phyloP scores from a whole-genome alignment of 495 filamentous ascomycete genomes.

The Podospora comata region DNA sequence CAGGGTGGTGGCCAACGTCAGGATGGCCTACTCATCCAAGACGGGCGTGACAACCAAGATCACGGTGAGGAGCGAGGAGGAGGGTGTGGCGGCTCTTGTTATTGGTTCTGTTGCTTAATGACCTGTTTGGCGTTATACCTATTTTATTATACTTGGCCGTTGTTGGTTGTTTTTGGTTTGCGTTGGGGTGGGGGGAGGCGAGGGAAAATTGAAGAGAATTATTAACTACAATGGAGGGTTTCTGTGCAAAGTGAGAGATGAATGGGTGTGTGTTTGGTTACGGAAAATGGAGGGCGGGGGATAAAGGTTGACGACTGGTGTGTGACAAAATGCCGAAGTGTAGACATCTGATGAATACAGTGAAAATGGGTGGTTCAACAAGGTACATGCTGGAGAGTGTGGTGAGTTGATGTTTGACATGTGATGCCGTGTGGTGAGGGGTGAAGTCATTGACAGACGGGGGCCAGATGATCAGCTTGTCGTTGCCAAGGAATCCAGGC shows the following conservation, averaged over 20 bases:
- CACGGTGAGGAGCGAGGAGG: constrained; percentile 84
- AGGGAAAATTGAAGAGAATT: constrained; percentile 17
- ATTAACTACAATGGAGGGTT: background rate
- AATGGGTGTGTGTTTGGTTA: background rate
- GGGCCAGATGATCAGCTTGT: background rate
- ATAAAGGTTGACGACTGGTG: background rate
- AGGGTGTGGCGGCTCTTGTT: constrained; percentile 79
- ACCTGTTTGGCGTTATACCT: constrained; percentile 27
- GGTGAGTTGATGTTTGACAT: background rate
- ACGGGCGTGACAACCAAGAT: constrained; percentile 93
- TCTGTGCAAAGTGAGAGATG: background rate
- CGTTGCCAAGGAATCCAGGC: background rate
- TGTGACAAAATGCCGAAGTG: background rate
- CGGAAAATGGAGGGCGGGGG: background rate
- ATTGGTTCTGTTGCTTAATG: constrained; percentile 78
- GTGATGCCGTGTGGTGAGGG: background rate
- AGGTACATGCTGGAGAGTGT: background rate
- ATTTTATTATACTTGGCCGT: constrained; percentile 6
- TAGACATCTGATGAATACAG: background rate
- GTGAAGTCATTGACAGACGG: background rate
- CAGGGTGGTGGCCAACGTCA: constrained; percentile 77
- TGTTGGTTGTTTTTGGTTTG: background rate
- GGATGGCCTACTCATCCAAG: constrained; percentile 93
- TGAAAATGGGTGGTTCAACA: background rate
- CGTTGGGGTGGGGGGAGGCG: background rate